Evolutionary conservation across 1,139 yeast species (phyloP).

Genomic region (Suzukiozyma palmioleophila): DNA sequence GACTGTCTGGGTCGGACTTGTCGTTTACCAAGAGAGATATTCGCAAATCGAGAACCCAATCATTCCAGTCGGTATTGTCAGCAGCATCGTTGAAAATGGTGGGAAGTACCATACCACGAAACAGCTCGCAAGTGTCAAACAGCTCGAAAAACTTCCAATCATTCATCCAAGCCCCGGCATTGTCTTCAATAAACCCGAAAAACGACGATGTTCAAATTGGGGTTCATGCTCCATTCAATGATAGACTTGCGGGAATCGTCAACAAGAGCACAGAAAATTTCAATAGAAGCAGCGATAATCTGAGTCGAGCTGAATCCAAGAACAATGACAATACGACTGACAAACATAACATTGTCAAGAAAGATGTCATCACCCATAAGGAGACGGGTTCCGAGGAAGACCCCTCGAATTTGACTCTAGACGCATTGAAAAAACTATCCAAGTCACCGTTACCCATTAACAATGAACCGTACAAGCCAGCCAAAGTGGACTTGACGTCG

Average conservation of each 20-base stretch:
- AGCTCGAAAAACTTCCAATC: conserved; percentile 39
- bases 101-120: conserved; percentile 11
- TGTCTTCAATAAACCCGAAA: conserved; percentile 35
- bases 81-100: conserved; percentile 53
- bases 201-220: conserved; percentile 36
- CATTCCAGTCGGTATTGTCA: conserved; percentile 62
- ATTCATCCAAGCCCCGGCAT: conserved; percentile 46
- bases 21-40: conserved; percentile 53
- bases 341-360: conserved; percentile 15
- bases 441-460: conserved; percentile 40
- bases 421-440: conserved; percentile 43
- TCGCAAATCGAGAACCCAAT: conserved; percentile 50
- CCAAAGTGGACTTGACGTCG: conserved; percentile 49
- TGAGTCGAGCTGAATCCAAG: not conserved
- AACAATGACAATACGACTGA: conserved; percentile 3
- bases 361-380: conserved; percentile 39
- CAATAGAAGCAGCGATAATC: conserved; percentile 3
- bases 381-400: conserved; percentile 17
- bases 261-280: conserved; percentile 1
- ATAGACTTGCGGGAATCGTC: conserved; percentile 9
- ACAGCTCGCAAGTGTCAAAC: conserved; percentile 11
- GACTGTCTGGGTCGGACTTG: conserved; percentile 18
- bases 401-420: conserved; percentile 29
- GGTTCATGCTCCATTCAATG: conserved; percentile 39
- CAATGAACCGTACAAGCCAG: conserved; percentile 47